Percentiles rank a stretch among this genome's conserved stretches.
phyloP scores from a whole-genome alignment of 306 rosid species.

The Vigna angularis region DNA sequence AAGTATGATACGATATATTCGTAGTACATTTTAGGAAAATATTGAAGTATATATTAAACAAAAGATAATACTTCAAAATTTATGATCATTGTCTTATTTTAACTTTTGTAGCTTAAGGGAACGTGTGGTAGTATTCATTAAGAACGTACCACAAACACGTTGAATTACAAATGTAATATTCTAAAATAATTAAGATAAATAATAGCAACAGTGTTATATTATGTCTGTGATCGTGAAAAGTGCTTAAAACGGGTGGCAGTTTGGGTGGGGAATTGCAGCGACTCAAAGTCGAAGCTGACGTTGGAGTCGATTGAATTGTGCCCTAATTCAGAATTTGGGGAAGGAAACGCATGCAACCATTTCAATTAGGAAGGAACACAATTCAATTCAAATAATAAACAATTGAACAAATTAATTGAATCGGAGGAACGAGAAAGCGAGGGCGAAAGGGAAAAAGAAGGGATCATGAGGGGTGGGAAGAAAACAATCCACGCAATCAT shows the following conservation, averaged over 20 bases:
- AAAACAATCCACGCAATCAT: constrained; percentile 66
- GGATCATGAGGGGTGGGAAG: constrained; percentile 60
- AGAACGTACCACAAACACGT: too few species aligned
- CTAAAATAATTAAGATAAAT: too few species aligned
- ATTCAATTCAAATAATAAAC: neutral
- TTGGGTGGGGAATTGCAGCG: constrained; percentile 1
- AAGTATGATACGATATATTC: too few species aligned
- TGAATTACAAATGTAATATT: too few species aligned
- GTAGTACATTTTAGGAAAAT: too few species aligned
- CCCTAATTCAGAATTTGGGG: constrained; percentile 22
- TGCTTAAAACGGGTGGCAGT: neutral
- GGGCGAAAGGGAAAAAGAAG: neutral
- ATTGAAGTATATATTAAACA: too few species aligned
- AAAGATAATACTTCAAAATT: too few species aligned
- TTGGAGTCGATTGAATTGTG: neutral
- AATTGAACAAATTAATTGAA: neutral
- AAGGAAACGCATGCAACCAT: neutral
- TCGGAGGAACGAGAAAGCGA: neutral
- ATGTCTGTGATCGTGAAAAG: neutral
- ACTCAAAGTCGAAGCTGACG: neutral
- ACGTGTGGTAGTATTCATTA: too few species aligned
- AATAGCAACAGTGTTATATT: neutral
- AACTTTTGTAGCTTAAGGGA: too few species aligned
- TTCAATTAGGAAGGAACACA: neutral
- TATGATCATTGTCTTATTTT: too few species aligned